Base-by-base conservation (phyloP, 768 basidiomycete species). In the Mycena epipterygia region DNA sequence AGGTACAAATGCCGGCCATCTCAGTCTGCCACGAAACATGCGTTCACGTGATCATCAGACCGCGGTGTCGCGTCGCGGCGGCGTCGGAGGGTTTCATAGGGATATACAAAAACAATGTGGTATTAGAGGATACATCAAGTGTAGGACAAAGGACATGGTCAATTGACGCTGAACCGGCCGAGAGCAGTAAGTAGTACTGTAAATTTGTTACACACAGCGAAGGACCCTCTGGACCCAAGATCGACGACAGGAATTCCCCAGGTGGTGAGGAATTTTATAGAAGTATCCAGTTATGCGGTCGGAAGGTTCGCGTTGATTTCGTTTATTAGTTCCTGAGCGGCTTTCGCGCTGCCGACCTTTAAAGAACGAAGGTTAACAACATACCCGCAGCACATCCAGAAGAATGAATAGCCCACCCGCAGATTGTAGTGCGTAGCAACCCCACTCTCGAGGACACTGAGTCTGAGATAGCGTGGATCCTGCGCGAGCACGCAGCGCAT, bases 391-490 rank as follows among this genome's bases (percentile, higher is more conserved):
- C n/a, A 59, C 23, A n/a, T 63, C n/a, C 27, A 29, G 56, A 41
- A 5, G 74, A 76, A 67, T 39, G 30, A 51, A 12, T 64, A 76
- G 75, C 89, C 60, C 70, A 94, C 93, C 81, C 91, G 86, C 60
- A 95, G 79, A 80, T 94, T 95, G 79, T 93, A 95, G 76, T 94
- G 93, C 16, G 86, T 86, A 5, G 90, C 86, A 32, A 75, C 78
- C 48, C 89, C 88, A 51, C 83, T 81, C 75, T 93, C 91, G 58
- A 94, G 89, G 42, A 88, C 89, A 75, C 92, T 92, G 79, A 95
- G 91, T 62, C 93, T 85, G 75, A 95, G 76, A 80, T 94, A 95
- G 74, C 93, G 88, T 21, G 93, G 92, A 75, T 95, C 93, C 77
- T 93, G 92, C 21, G 92, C 91, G 64, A 92, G 75, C 67, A 82